Conservation (phyloP, 2,329 filamentous ascomycete species). For the Delphinella strobiligena region DNA sequence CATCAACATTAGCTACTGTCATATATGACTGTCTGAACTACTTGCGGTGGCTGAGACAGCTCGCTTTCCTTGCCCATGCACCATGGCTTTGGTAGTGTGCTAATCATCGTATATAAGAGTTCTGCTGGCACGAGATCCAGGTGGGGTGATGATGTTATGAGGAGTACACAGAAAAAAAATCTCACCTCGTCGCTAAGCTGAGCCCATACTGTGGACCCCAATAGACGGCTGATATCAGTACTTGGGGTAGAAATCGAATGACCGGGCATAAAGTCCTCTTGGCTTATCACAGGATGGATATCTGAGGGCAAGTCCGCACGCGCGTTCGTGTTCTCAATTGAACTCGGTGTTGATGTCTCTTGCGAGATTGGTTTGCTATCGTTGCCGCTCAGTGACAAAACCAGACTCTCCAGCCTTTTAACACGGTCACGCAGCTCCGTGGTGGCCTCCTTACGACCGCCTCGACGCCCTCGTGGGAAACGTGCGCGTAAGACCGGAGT, state of each 20-base stretch:
- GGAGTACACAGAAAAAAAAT: neutral
- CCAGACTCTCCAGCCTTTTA: conserved; percentile 5
- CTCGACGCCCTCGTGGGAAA: conserved; percentile 5
- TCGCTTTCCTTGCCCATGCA: neutral
- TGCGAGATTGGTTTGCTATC: neutral
- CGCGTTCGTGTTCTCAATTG: neutral
- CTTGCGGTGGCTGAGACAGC: too few relatives aligned
- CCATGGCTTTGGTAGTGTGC: neutral
- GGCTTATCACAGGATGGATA: neutral
- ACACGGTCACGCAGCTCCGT: conserved; percentile 6
- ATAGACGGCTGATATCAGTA: neutral
- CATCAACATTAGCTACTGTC: too few relatives aligned
- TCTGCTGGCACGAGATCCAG: neutral
- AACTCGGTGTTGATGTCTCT: neutral
- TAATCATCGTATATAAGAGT: neutral
- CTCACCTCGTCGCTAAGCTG: conserved; percentile 2
- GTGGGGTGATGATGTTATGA: neutral
- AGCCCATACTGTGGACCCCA: conserved; percentile 5
- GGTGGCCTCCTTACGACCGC: conserved; percentile 5
- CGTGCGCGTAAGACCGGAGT: conserved; percentile 5
- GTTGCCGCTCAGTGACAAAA: conserved; percentile 3
- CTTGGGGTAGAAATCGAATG: neutral
- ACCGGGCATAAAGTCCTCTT: neutral
- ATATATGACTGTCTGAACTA: too few relatives aligned
- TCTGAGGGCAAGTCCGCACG: neutral